Evolutionary conservation across 176 grass and related monocot genomes (phyloP).

Genomic region (Aegilops tauschii): DNA sequence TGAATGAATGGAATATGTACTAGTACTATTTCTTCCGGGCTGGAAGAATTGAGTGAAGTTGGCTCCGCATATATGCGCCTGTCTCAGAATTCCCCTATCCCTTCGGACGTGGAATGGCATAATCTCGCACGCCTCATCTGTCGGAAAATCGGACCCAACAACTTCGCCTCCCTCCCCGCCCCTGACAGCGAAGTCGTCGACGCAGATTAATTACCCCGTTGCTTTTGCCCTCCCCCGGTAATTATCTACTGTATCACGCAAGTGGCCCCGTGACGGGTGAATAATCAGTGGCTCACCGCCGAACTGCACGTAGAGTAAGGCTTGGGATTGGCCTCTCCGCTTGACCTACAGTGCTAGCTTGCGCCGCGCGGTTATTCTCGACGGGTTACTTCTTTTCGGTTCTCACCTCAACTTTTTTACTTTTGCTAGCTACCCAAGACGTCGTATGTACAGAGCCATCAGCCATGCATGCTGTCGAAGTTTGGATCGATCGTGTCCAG

Average conservation of each 20-base stretch:
- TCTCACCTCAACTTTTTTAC: background rate
- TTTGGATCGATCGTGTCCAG: constrained; percentile 4
- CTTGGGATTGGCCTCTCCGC: background rate
- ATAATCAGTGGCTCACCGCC: constrained; percentile 20
- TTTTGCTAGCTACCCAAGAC: background rate
- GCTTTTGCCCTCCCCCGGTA: background rate
- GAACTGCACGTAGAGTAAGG: constrained; percentile 23
- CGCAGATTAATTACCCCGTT: background rate
- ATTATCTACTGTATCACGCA: background rate
- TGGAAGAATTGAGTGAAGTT: background rate
- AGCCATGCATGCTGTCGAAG: constrained; percentile 24
- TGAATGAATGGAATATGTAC: background rate
- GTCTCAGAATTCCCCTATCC: constrained; percentile 32
- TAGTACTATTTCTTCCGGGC: no score
- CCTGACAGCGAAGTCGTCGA: constrained; percentile 25
- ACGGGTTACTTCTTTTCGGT: background rate
- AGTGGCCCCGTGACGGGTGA: background rate
- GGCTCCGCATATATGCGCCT: constrained; percentile 20
- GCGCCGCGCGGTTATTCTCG: background rate
- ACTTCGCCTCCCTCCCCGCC: background rate
- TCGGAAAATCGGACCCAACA: constrained; percentile 37
- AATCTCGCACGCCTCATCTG: constrained; percentile 14
- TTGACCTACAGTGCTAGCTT: background rate
- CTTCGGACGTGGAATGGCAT: constrained; percentile 21
- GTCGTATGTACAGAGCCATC: background rate